Evolutionary conservation across 2,329 filamentous ascomycete species (phyloP).

Genomic region (Orbilia quercus): DNA sequence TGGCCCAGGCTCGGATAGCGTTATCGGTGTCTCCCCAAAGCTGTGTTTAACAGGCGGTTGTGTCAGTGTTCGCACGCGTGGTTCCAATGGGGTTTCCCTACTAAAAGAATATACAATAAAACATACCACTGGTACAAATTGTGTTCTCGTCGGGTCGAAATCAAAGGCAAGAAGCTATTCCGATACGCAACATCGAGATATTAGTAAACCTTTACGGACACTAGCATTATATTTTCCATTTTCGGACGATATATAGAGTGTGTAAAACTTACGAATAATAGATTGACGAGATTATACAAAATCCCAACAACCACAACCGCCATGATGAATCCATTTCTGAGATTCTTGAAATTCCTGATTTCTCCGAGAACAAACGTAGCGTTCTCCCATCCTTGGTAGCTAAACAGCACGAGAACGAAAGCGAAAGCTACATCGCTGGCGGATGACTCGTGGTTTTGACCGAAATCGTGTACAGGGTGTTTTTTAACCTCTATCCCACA

Average conservation of each 20-base stretch:
- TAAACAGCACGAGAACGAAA: slow-evolving; percentile 7
- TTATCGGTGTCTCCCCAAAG: slow-evolving; percentile 1
- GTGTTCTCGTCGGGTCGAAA: background rate
- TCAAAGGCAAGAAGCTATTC: background rate
- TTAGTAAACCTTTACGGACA: no score
- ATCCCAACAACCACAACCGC: background rate
- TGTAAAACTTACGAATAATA: slow-evolving; percentile 13
- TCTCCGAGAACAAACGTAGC: slow-evolving; percentile 17
- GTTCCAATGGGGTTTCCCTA: no score
- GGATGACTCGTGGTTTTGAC: background rate
- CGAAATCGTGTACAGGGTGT: no score
- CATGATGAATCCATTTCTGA: slow-evolving; percentile 9
- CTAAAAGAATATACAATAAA: no score
- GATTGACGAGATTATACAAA: slow-evolving; percentile 1
- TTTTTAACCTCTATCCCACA: no score
- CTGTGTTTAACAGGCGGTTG: background rate
- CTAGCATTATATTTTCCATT: no score
- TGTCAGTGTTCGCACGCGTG: background rate
- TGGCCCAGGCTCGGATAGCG: slow-evolving; percentile 9
- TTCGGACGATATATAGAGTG: background rate
- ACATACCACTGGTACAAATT: background rate
- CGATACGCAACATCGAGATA: background rate
- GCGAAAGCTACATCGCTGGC: background rate
- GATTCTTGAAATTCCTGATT: background rate
- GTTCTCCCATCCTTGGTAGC: slow-evolving; percentile 16